Percentiles rank a stretch among this genome's conserved stretches.
Conservation (phyloP, 2,329 filamentous ascomycete genomes). For the Mollisia scopiformis region DNA sequence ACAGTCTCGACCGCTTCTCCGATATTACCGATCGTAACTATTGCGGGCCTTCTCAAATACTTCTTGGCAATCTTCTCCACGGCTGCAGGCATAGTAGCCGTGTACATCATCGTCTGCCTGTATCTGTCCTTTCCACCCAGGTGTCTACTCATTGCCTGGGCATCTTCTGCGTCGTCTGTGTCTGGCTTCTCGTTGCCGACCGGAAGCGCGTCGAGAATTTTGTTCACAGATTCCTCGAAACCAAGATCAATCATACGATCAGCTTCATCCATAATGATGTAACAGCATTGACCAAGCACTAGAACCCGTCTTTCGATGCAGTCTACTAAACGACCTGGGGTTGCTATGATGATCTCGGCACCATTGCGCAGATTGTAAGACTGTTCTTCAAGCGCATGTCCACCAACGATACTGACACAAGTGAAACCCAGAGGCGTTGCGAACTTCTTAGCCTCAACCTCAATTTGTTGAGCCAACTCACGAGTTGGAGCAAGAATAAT, state of each 20-base stretch:
- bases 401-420: constrained; percentile 97
- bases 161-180: constrained; percentile 86
- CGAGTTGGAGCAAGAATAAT: constrained; percentile 95
- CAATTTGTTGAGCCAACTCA: constrained; percentile 97
- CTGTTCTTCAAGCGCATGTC: constrained; percentile 93
- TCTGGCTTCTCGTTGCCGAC: constrained; percentile 95
- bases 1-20: constrained; percentile 98
- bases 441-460: constrained; percentile 91
- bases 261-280: constrained; percentile 99
- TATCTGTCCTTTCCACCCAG: constrained; percentile 79
- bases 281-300: constrained; percentile 94
- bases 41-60: constrained; percentile 89
- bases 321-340: constrained; percentile 93
- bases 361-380: constrained; percentile 87
- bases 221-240: constrained; percentile 97
- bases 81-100: constrained; percentile 91
- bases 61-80: constrained; percentile 97
- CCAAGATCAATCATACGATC: constrained; percentile 99
- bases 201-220: constrained; percentile 92
- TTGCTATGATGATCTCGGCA: constrained; percentile 98
- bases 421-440: constrained; percentile 88
- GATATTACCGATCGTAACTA: constrained; percentile 90
- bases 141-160: constrained; percentile 80
- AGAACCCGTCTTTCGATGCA: constrained; percentile 92
- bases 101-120: constrained; percentile 99